Conservation (phyloP, 2,329 filamentous ascomycete species). For the Xylariaceae sp. region DNA sequence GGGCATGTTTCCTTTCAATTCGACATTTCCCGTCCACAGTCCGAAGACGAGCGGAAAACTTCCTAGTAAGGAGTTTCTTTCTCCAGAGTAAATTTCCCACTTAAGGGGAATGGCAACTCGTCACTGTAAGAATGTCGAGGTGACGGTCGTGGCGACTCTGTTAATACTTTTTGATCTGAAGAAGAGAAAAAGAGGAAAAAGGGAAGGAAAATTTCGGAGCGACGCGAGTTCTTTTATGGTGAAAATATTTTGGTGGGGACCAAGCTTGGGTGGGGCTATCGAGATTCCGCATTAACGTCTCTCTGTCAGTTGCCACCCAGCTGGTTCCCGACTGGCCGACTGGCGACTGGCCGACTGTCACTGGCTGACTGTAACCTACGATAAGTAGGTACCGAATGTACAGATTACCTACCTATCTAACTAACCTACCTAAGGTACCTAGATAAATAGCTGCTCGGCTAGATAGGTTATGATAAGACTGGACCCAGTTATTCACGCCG, state of each 20-base stretch:
- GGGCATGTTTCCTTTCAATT: slow-evolving; percentile 52
- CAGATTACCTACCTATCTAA: neutral
- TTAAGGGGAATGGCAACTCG: slow-evolving; percentile 52
- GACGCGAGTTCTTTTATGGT: slow-evolving; percentile 23
- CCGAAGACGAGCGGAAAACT: slow-evolving; percentile 48
- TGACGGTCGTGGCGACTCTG: slow-evolving; percentile 60
- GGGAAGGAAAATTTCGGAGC: slow-evolving; percentile 8
- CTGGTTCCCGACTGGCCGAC: neutral
- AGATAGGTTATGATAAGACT: neutral
- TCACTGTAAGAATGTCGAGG: slow-evolving; percentile 51
- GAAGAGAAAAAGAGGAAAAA: slow-evolving; percentile 40
- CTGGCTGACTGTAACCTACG: no score
- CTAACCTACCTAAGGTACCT: neutral
- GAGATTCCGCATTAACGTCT: neutral
- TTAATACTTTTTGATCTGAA: slow-evolving; percentile 58
- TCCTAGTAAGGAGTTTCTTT: slow-evolving; percentile 57
- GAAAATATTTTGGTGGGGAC: neutral
- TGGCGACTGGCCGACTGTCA: no score
- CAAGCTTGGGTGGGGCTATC: neutral
- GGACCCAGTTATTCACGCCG: neutral
- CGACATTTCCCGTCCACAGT: slow-evolving; percentile 53
- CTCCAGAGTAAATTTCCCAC: slow-evolving; percentile 50
- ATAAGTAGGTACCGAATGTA: no score
- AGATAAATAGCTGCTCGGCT: no score
- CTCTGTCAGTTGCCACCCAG: neutral